phyloP scores from a whole-genome alignment of 257 asterid genomes.

The Verbena officinalis region DNA sequence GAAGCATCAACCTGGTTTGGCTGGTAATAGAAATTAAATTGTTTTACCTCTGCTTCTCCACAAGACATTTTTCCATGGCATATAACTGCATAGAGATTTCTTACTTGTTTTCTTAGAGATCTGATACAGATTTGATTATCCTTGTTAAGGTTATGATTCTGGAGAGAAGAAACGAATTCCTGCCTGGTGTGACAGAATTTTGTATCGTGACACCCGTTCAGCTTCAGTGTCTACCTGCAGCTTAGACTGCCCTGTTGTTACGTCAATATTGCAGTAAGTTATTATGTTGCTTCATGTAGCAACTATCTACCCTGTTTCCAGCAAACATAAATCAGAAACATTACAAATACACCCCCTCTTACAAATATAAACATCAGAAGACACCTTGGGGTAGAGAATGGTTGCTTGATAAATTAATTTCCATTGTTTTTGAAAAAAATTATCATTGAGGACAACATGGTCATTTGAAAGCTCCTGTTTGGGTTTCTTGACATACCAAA shows the following conservation, averaged over 20 bases:
- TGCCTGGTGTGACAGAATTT: constrained; percentile 98
- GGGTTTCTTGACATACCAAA: no score
- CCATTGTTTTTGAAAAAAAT: no score
- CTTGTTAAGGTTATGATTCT: constrained; percentile 84
- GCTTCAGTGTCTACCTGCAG: constrained; percentile 69
- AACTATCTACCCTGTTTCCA: neutral
- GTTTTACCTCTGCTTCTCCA: constrained; percentile 2
- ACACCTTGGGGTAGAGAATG: no score
- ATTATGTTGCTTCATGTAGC: neutral
- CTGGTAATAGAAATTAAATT: constrained; percentile 54
- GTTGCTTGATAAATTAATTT: no score
- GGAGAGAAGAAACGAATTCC: constrained; percentile 99
- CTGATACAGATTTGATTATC: constrained; percentile 29
- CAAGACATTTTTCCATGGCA: neutral
- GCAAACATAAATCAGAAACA: no score
- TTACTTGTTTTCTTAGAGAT: constrained; percentile 19
- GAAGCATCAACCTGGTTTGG: constrained; percentile 88
- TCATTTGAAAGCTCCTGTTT: no score
- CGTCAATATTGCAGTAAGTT: constrained; percentile 77
- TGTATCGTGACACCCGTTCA: constrained; percentile 87
- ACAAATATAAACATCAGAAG: no score
- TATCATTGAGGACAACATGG: no score
- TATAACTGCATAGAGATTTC: constrained; percentile 5
- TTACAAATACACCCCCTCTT: no score
- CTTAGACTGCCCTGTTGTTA: constrained; percentile 91